A percentile compares a stretch with the other conserved stretches of the same genome.
Conservation (phyloP, 2,329 filamentous ascomycete species). For the Dothidotthia symphoricarpi region DNA sequence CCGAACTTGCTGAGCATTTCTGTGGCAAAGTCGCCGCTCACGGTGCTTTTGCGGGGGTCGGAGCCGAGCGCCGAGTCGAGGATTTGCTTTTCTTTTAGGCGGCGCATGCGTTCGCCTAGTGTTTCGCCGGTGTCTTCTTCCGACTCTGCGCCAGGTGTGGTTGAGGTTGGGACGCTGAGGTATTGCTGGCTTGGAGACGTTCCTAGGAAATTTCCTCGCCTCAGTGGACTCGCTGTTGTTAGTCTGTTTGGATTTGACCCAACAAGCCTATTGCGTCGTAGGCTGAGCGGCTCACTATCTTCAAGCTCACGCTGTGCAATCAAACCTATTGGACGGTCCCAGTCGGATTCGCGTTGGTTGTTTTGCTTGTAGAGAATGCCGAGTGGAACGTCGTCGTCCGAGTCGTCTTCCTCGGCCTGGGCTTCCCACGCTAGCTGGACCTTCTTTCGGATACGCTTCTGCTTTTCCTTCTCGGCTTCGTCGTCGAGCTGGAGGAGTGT, state of each 20-base stretch:
- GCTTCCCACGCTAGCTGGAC: constrained; percentile 92
- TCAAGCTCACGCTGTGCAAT: constrained; percentile 82
- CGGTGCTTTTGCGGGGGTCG: constrained; percentile 49
- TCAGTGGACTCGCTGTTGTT: constrained; percentile 21
- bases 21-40: constrained; percentile 65
- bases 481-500: constrained; percentile 89
- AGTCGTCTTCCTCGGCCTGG: constrained; percentile 46
- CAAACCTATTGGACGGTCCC: constrained; percentile 66
- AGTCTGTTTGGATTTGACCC: constrained; percentile 54
- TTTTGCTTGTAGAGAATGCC: constrained; percentile 65
- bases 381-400: constrained; percentile 80
- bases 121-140: constrained; percentile 59
- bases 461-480: constrained; percentile 79
- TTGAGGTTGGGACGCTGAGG: constrained; percentile 28
- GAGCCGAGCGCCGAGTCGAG: constrained; percentile 44
- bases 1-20: constrained; percentile 60
- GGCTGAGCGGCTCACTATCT: constrained; percentile 85
- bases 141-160: constrained; percentile 28
- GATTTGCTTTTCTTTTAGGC: constrained; percentile 61
- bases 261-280: constrained; percentile 70
- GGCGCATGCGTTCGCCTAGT: constrained; percentile 62
- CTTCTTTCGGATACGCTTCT: constrained; percentile 69
- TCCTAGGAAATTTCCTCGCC: constrained; percentile 17
- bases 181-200: constrained; percentile 25
- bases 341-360: constrained; percentile 46